Percentiles rank a stretch among this genome's conserved stretches.
Conservation (phyloP, 495 filamentous ascomycete species). For the Cetradonia linearis region DNA sequence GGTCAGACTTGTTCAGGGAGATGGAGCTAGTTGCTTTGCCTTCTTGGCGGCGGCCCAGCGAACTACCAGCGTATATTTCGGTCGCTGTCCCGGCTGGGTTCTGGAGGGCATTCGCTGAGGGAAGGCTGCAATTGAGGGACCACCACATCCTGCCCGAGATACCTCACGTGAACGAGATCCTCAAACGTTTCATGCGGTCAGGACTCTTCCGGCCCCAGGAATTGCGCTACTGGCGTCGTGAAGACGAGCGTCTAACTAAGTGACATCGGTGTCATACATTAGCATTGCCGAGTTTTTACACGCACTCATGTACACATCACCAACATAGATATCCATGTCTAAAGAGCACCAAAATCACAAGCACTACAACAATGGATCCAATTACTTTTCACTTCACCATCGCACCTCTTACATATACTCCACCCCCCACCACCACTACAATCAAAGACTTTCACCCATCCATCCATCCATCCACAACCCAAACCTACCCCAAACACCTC, state of each 20-base stretch:
- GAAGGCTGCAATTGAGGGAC: neutral
- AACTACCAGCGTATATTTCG: fast-evolving
- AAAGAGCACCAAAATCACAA: neutral
- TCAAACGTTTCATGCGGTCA: neutral
- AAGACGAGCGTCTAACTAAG: no score
- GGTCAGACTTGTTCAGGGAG: neutral
- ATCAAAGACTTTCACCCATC: neutral
- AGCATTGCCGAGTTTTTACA: neutral
- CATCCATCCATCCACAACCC: neutral
- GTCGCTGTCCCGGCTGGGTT: neutral
- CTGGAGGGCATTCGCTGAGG: neutral
- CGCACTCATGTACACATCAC: neutral
- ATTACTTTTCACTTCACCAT: neutral
- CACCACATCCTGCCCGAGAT: neutral
- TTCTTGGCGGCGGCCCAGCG: neutral
- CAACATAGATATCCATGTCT: neutral
- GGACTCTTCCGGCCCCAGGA: neutral
- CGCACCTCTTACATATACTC: neutral
- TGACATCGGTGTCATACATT: no score
- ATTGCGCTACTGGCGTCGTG: no score
- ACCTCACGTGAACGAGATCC: neutral
- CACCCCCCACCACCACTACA: neutral
- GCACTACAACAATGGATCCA: neutral
- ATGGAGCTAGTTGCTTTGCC: neutral
- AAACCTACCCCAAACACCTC: neutral